Conservation (phyloP, 2,329 filamentous ascomycete species). For the Exophiala aquamarina region DNA sequence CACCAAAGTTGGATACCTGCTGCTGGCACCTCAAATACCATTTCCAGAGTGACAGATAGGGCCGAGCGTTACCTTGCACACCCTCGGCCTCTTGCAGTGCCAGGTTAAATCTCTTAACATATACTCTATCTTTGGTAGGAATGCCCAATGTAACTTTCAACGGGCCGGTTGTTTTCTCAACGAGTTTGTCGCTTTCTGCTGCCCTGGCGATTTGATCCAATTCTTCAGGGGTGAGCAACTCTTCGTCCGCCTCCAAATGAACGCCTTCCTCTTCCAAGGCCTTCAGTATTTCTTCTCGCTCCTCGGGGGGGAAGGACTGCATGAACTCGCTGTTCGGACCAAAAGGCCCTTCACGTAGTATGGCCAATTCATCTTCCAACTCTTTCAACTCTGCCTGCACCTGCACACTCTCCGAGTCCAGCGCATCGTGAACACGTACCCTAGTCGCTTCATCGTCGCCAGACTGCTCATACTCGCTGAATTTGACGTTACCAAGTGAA, state of each 20-base stretch:
- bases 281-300: constrained; percentile 42
- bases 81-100: constrained; percentile 35
- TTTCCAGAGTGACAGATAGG: constrained; percentile 45
- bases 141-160: constrained; percentile 36
- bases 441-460: constrained; percentile 36
- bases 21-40: constrained; percentile 52
- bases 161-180: constrained; percentile 5
- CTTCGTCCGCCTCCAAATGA: constrained; percentile 31
- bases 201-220: constrained; percentile 37
- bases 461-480: constrained; percentile 46
- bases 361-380: constrained; percentile 41
- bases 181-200: constrained; percentile 15
- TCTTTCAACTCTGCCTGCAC: constrained; percentile 39
- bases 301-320: constrained; percentile 40
- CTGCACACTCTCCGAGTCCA: constrained; percentile 37
- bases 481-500: constrained; percentile 36
- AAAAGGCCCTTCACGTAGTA: constrained; percentile 43
- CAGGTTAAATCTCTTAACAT: constrained; percentile 42
- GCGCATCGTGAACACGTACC: constrained; percentile 39
- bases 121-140: constrained; percentile 37
- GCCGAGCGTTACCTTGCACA: constrained; percentile 31
- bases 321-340: constrained; percentile 46
- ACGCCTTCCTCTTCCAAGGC: constrained; percentile 42
- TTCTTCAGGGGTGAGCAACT: constrained; percentile 41
- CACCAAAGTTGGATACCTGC: constrained; percentile 47